Conservation (phyloP, 129 eudicot species). For the Tagetes erecta region DNA sequence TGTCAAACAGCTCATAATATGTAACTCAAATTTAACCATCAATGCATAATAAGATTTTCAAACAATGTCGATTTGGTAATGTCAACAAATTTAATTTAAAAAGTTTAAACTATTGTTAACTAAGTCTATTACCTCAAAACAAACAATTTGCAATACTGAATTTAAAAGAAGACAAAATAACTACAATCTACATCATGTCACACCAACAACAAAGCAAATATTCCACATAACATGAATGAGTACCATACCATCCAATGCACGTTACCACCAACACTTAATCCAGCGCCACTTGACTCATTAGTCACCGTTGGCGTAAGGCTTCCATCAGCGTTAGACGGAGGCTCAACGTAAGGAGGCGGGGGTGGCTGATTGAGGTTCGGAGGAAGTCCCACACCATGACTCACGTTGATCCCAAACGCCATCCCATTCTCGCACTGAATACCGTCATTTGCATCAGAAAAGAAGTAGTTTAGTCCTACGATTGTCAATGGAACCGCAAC, state of each 20-base stretch:
- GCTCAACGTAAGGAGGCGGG: constrained; percentile 72
- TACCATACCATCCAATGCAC: constrained; percentile 30
- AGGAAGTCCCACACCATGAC: constrained; percentile 77
- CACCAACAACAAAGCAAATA: constrained; percentile 24
- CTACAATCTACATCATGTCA: background rate
- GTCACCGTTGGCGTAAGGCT: constrained; percentile 48
- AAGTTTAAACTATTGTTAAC: background rate
- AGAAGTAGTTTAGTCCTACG: constrained; percentile 62
- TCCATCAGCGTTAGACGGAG: constrained; percentile 51
- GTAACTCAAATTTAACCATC: too few species aligned
- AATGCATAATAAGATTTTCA: too few species aligned
- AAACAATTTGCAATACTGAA: constrained; percentile 6
- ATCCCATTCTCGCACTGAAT: constrained; percentile 64
- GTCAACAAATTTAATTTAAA: too few species aligned
- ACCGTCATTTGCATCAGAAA: constrained; percentile 76
- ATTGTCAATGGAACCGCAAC: constrained; percentile 60
- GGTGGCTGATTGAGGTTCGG: constrained; percentile 90
- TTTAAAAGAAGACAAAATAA: background rate
- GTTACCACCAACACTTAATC: constrained; percentile 29
- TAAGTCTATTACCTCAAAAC: background rate
- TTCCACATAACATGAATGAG: constrained; percentile 33
- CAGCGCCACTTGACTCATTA: constrained; percentile 36
- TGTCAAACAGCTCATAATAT: too few species aligned
- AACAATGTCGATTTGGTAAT: too few species aligned
- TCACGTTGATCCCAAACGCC: constrained; percentile 71